Evolutionary conservation across 148 eudicot species (phyloP).

Genomic region (Fagopyrum tataricum): DNA sequence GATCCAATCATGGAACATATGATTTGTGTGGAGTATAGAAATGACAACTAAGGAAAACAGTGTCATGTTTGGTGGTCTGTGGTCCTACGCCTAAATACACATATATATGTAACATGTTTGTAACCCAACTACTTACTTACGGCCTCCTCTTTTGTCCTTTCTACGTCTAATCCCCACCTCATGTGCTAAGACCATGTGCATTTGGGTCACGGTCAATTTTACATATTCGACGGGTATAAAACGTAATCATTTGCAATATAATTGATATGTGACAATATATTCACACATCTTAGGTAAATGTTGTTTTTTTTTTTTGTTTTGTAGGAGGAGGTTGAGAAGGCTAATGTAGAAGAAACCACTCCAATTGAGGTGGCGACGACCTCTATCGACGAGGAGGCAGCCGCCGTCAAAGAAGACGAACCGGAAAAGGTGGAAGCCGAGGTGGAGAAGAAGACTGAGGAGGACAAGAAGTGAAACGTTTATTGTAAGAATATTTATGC

Average conservation of each 20-base stretch:
- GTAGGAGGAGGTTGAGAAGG: neutral
- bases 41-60: slow-evolving; percentile 7
- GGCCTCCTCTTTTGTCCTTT: neutral
- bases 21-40: neutral
- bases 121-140: neutral
- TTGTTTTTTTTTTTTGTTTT: no score
- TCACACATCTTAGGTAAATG: no score
- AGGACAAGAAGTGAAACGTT: neutral
- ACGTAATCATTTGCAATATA: no score
- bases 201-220: neutral
- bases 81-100: neutral
- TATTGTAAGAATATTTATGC: neutral
- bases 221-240: no score
- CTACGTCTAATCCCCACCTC: neutral
- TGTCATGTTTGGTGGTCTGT: neutral
- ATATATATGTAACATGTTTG: neutral
- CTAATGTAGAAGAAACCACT: neutral
- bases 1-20: neutral
- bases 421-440: neutral
- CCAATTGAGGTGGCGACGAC: neutral
- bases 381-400: neutral
- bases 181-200: neutral
- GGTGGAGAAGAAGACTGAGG: neutral
- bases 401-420: neutral
- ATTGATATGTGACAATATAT: no score